Percentiles rank a stretch among this genome's conserved stretches.
Conservation (phyloP, 2,329 filamentous ascomycete genomes). For the Scytalidium sp. region DNA sequence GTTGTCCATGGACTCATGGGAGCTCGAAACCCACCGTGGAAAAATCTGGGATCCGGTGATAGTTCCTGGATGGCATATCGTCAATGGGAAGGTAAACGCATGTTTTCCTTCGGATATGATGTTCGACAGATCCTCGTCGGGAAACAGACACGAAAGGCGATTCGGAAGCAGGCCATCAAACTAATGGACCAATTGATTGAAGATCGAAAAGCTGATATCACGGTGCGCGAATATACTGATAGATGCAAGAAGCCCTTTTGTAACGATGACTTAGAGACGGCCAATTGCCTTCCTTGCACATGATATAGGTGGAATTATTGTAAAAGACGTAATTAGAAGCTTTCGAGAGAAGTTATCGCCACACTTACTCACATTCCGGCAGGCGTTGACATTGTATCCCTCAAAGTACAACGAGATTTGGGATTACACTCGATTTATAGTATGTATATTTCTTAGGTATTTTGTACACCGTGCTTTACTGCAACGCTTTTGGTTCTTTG, state of each 20-base stretch:
- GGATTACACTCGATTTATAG: constrained; percentile 6
- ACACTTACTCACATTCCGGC: not conserved
- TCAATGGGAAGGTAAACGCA: not conserved
- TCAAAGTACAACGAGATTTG: constrained; percentile 3
- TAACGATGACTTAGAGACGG: not conserved
- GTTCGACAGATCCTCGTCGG: not conserved
- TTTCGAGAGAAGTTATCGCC: not conserved
- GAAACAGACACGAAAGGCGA: constrained; percentile 3
- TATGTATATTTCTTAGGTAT: not conserved
- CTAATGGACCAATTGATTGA: constrained; percentile 7
- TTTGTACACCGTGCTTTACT: too few species aligned
- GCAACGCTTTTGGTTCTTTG: not conserved
- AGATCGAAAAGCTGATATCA: constrained; percentile 2
- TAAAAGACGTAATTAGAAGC: constrained; percentile 9
- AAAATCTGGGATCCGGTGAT: not conserved
- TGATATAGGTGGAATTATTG: constrained; percentile 12
- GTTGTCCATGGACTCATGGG: constrained; percentile 7
- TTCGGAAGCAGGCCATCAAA: constrained; percentile 6
- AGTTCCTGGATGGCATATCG: not conserved
- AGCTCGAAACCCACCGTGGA: not conserved
- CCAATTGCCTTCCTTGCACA: constrained; percentile 10
- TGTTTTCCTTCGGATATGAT: not conserved
- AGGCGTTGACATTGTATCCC: constrained; percentile 4
- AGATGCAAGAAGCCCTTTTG: too few species aligned
- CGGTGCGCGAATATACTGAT: not conserved